phyloP scores from a whole-genome alignment of 495 filamentous ascomycete genomes.

The Penicillium malachiteum region DNA sequence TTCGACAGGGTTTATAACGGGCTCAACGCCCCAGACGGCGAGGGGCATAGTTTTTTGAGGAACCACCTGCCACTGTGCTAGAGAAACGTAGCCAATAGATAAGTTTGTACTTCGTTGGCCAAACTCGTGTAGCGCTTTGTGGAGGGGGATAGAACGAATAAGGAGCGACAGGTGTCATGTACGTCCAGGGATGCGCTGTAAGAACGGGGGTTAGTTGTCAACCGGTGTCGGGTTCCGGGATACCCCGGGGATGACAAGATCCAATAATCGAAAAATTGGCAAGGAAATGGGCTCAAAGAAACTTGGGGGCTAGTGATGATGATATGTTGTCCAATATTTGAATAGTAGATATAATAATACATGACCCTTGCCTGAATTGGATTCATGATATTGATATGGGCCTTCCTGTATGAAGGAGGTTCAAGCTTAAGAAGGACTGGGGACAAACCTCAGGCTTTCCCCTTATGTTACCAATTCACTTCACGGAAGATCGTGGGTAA shows the following conservation, averaged over 20 bases:
- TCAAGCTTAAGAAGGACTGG: too few species aligned
- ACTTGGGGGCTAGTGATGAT: too few species aligned
- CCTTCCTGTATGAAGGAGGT: too few species aligned
- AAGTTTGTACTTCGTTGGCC: not conserved
- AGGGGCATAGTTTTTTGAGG: not conserved
- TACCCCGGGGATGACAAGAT: not conserved
- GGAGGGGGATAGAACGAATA: not conserved
- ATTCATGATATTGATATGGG: too few species aligned
- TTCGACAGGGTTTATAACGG: not conserved
- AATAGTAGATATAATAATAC: too few species aligned
- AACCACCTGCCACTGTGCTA: not conserved
- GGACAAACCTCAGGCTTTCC: not conserved
- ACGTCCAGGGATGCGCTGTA: conserved; percentile 2
- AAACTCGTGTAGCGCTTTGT: not conserved
- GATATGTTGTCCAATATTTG: too few species aligned
- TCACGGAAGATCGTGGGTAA: not conserved
- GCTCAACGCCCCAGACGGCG: not conserved
- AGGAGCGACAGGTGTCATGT: not conserved
- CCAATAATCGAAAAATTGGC: not conserved
- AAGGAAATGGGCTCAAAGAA: not conserved
- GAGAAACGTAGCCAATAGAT: conserved; percentile 3
- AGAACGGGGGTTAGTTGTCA: conserved; percentile 1
- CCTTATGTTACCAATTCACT: not conserved
- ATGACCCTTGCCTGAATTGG: too few species aligned
- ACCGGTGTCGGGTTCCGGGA: conserved; percentile 2